phyloP scores from a whole-genome alignment of 2,329 filamentous ascomycete genomes.

The Cladophialophora yegresii region DNA sequence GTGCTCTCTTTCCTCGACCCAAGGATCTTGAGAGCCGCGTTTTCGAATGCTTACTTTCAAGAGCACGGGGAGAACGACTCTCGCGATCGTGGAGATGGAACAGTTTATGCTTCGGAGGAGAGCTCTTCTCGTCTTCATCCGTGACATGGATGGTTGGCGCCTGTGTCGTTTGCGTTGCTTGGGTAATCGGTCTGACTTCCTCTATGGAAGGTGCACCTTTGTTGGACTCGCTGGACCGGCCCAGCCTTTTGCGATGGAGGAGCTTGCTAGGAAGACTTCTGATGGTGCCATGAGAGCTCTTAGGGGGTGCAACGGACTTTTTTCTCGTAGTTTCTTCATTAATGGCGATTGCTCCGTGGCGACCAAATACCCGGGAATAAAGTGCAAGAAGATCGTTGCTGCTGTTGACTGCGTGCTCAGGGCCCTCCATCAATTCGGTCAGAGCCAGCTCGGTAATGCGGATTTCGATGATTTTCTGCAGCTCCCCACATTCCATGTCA shows the following conservation, averaged over 20 bases:
- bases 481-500: slow-evolving; percentile 80
- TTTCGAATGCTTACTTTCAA: background rate
- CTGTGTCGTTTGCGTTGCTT: slow-evolving; percentile 38
- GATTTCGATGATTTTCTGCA: slow-evolving; percentile 83
- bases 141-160: slow-evolving; percentile 78
- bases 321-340: slow-evolving; percentile 44
- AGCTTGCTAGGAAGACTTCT: slow-evolving; percentile 73
- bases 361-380: slow-evolving; percentile 78
- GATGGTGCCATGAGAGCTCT: slow-evolving; percentile 69
- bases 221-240: slow-evolving; percentile 49
- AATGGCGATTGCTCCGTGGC: slow-evolving; percentile 49
- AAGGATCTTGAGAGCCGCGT: slow-evolving; percentile 22
- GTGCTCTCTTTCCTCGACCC: slow-evolving; percentile 24
- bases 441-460: slow-evolving; percentile 93
- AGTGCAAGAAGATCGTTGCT: slow-evolving; percentile 81
- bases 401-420: slow-evolving; percentile 82
- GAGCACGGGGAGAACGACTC: slow-evolving; percentile 10
- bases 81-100: slow-evolving; percentile 40
- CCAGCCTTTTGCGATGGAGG: slow-evolving; percentile 64
- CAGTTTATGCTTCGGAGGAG: slow-evolving; percentile 39
- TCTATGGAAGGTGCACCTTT: slow-evolving; percentile 32
- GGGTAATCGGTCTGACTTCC: slow-evolving; percentile 30
- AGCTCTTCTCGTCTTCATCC: slow-evolving; percentile 54
- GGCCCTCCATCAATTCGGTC: slow-evolving; percentile 78
- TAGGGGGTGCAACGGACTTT: slow-evolving; percentile 59